Conservation (phyloP, 2,329 filamentous ascomycete genomes). For the Colletotrichum eleusines region DNA sequence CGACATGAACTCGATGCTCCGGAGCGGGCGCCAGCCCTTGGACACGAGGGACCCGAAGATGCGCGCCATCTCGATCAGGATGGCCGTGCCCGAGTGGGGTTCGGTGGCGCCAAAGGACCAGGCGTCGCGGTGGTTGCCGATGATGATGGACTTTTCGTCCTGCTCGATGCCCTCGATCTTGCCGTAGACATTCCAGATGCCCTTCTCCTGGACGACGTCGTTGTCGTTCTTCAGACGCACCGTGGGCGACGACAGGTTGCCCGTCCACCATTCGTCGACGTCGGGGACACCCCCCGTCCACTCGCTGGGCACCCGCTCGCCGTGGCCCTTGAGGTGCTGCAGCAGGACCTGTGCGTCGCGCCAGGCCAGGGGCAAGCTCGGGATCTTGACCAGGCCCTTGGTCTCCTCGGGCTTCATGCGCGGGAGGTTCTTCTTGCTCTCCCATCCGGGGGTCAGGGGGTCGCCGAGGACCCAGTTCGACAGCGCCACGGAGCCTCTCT, state of each 20-base stretch:
- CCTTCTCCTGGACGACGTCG: constrained; percentile 83
- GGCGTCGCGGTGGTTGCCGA: constrained; percentile 94
- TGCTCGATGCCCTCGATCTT: constrained; percentile 88
- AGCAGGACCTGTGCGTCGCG: constrained; percentile 86
- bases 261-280: constrained; percentile 81
- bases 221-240: constrained; percentile 89
- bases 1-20: constrained; percentile 96
- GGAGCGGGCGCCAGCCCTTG: constrained; percentile 88
- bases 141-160: constrained; percentile 82
- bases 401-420: constrained; percentile 78
- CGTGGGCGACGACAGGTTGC: constrained; percentile 77
- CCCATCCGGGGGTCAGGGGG: constrained; percentile 90
- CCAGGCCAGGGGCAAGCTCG: constrained; percentile 91
- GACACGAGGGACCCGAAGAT: constrained; percentile 83
- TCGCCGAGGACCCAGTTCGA: constrained; percentile 89
- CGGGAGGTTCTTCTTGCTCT: constrained; percentile 74
- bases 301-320: constrained; percentile 73
- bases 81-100: constrained; percentile 87
- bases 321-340: constrained; percentile 79
- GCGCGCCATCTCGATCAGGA: constrained; percentile 89
- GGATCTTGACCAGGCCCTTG: constrained; percentile 81
- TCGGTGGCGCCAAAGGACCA: constrained; percentile 91
- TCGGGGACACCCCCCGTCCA: constrained; percentile 86
- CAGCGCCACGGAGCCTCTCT: constrained; percentile 83
- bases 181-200: constrained; percentile 93